phyloP scores from a whole-genome alignment of 345 rosid genomes.

The Mercurialis annua region DNA sequence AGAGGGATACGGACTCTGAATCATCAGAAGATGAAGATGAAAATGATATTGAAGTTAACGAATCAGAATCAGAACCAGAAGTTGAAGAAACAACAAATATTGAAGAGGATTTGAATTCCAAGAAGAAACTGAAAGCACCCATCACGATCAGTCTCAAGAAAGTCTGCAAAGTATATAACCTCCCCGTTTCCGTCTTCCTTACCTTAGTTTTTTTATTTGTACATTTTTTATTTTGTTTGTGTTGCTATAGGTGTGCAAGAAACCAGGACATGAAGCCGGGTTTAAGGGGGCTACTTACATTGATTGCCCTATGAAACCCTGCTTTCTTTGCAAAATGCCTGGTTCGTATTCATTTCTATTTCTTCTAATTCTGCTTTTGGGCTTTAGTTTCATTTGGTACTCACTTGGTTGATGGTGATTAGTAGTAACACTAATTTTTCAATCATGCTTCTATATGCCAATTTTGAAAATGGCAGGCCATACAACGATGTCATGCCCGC shows the following conservation, averaged over 20 bases:
- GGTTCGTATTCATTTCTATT: slow-evolving; percentile 37
- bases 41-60: slow-evolving; percentile 25
- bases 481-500: slow-evolving; percentile 84
- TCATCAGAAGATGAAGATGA: slow-evolving; percentile 57
- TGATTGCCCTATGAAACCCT: slow-evolving; percentile 96
- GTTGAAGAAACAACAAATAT: slow-evolving; percentile 26
- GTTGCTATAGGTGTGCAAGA: slow-evolving; percentile 72
- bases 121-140: slow-evolving; percentile 64
- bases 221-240: slow-evolving; percentile 8
- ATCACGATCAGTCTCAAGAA: slow-evolving; percentile 84
- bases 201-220: neutral
- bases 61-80: slow-evolving; percentile 35
- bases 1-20: slow-evolving; percentile 74
- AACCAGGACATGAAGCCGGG: slow-evolving; percentile 91
- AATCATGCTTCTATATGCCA: neutral
- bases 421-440: neutral
- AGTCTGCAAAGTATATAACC: slow-evolving; percentile 81
- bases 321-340: slow-evolving; percentile 95
- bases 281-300: slow-evolving; percentile 90
- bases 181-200: neutral
- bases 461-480: slow-evolving; percentile 50
- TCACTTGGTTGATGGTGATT: neutral
- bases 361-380: neutral
- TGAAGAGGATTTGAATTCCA: slow-evolving; percentile 29
- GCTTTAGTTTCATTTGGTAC: neutral